Conservation (phyloP, 768 basidiomycete species). For the Boletus eberwhitei region DNA sequence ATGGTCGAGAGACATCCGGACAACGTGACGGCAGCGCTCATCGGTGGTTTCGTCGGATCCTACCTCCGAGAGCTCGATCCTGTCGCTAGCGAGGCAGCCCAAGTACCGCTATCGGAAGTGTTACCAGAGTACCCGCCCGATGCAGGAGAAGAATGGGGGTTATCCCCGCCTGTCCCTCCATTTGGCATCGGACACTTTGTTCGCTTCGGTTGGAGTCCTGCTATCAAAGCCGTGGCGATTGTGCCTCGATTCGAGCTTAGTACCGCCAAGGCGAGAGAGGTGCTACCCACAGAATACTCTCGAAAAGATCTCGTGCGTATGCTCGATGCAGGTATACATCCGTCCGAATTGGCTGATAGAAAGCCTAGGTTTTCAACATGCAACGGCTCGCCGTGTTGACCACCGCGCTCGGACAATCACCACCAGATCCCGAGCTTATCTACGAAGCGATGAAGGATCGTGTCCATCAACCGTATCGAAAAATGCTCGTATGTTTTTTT, state of each 20-base stretch:
- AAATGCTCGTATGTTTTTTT: constrained; percentile 59
- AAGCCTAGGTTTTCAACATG: constrained; percentile 86
- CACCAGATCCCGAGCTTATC: constrained; percentile 93
- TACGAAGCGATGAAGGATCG: constrained; percentile 99
- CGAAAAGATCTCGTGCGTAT: constrained; percentile 78
- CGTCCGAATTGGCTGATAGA: neutral
- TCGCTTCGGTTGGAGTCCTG: constrained; percentile 78
- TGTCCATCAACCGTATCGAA: constrained; percentile 95
- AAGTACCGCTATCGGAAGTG: constrained; percentile 93
- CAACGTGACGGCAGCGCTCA: constrained; percentile 95
- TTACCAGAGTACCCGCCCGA: constrained; percentile 94
- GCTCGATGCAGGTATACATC: neutral
- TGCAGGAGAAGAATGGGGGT: constrained; percentile 89
- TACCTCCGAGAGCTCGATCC: constrained; percentile 89
- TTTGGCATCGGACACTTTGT: constrained; percentile 92
- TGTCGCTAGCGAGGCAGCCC: constrained; percentile 76
- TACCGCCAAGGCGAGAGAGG: constrained; percentile 90
- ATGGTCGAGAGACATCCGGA: constrained; percentile 99
- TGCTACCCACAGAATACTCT: constrained; percentile 80
- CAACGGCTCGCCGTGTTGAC: constrained; percentile 96
- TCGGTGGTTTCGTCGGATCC: constrained; percentile 96
- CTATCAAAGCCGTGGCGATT: constrained; percentile 89
- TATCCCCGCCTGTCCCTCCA: constrained; percentile 84
- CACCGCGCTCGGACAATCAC: constrained; percentile 84
- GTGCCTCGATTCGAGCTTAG: constrained; percentile 95